phyloP scores from a whole-genome alignment of 169 alveolate genomes.

The Babesia caballi region DNA sequence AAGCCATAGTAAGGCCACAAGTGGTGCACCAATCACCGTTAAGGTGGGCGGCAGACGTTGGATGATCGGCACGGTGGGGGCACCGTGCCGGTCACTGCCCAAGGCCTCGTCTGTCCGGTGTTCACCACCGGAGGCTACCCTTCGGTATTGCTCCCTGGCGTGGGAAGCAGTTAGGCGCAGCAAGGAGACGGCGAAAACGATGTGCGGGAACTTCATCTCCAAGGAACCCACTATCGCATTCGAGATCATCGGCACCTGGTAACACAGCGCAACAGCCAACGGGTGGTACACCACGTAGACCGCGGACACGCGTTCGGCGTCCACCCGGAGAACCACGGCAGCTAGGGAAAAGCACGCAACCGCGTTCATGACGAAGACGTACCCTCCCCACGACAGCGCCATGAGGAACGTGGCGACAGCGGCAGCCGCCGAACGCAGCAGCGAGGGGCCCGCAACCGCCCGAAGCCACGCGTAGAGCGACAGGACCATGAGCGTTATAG shows the following conservation, averaged over 20 bases:
- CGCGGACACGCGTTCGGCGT: constrained; percentile 84
- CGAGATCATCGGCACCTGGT: constrained; percentile 94
- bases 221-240: constrained; percentile 86
- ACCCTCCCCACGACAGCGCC: constrained; percentile 99
- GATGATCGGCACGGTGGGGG: too few relatives aligned
- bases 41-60: too few relatives aligned
- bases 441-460: constrained; percentile 90
- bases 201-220: constrained; percentile 97
- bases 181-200: constrained; percentile 84
- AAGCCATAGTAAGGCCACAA: background rate
- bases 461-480: constrained; percentile 91
- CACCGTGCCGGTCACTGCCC: too few relatives aligned
- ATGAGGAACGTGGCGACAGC: constrained; percentile 80
- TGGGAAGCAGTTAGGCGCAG: constrained; percentile 21
- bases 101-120: background rate
- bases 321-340: constrained; percentile 85
- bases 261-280: constrained; percentile 89
- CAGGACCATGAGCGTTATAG: constrained; percentile 92
- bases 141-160: too few relatives aligned
- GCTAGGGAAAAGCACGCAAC: constrained; percentile 92
- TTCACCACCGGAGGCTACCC: background rate
- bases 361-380: constrained; percentile 93
- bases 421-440: constrained; percentile 77
- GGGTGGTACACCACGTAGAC: constrained; percentile 90
- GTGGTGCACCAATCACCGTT: background rate